These are phyloP conservation scores for Ordospora colligata DNA, from an alignment of 371 early-diverging fungal species.

Conservation along the genomic window DNA sequence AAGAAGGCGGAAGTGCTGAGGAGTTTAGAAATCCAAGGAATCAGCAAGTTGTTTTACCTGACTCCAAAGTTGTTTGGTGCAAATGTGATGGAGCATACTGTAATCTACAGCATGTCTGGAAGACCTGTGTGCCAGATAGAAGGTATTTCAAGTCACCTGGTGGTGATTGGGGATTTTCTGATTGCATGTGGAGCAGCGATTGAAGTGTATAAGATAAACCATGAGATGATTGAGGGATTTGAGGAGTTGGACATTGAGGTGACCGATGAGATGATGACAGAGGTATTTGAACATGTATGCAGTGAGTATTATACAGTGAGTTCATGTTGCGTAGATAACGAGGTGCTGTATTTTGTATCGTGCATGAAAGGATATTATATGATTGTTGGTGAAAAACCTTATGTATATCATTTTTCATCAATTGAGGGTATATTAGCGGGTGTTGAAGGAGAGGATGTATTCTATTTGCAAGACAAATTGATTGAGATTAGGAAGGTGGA, in stretches of 20 bases:
- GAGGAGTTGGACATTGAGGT: conserved; percentile 14
- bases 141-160: not conserved
- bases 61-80: not conserved
- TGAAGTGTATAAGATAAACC: not conserved
- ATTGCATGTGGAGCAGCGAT: conserved; percentile 1
- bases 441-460: conserved; percentile 29
- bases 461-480: conserved; percentile 22
- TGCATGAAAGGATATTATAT: conserved; percentile 38
- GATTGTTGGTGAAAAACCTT: conserved; percentile 23
- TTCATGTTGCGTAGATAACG: conserved; percentile 5
- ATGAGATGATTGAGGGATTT: conserved; percentile 5
- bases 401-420: conserved; percentile 11
- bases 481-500: conserved; percentile 23
- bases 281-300: conserved; percentile 6
- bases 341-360: conserved; percentile 33
- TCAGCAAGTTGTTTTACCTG: conserved; percentile 1
- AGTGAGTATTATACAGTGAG: not conserved
- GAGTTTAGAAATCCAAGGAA: conserved; percentile 8
- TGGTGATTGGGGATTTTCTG: conserved; percentile 7
- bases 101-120: conserved; percentile 5
- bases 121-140: not conserved
- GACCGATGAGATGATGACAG: conserved; percentile 7
- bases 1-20: conserved; percentile 14
- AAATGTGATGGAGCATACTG: not conserved
- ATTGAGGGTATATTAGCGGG: conserved; percentile 31